phyloP scores from a whole-genome alignment of 2,329 filamentous ascomycete species.

The Blastomyces parvus region DNA sequence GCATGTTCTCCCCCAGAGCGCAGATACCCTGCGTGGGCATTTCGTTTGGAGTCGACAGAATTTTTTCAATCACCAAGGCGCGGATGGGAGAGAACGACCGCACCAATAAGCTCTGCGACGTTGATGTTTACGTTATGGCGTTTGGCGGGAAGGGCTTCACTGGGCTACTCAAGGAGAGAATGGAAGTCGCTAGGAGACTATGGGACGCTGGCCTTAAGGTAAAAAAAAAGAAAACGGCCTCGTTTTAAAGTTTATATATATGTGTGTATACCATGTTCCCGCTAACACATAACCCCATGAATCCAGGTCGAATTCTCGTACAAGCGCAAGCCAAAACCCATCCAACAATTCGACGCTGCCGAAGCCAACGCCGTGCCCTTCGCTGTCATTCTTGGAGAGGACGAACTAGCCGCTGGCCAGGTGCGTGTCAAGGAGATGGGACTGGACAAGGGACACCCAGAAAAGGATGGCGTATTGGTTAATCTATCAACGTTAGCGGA shows the following conservation, averaged over 20 bases:
- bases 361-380: slow-evolving; percentile 72
- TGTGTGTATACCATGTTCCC: not conserved
- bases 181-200: slow-evolving; percentile 64
- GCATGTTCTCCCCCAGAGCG: slow-evolving; percentile 80
- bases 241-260: not conserved
- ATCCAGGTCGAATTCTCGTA: slow-evolving; percentile 68
- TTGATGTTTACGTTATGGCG: slow-evolving; percentile 91
- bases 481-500: slow-evolving; percentile 37
- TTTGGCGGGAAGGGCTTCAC: slow-evolving; percentile 80
- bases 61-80: slow-evolving; percentile 84
- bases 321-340: slow-evolving; percentile 84
- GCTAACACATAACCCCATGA: slow-evolving; percentile 18
- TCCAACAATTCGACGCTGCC: slow-evolving; percentile 82
- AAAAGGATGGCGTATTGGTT: slow-evolving; percentile 79
- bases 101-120: slow-evolving; percentile 57
- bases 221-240: slow-evolving; percentile 11
- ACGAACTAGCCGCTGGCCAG: slow-evolving; percentile 73
- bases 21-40: slow-evolving; percentile 86
- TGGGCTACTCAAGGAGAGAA: slow-evolving; percentile 71
- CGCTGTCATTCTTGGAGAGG: slow-evolving; percentile 81
- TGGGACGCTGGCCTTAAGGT: slow-evolving; percentile 85
- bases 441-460: slow-evolving; percentile 68
- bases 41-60: slow-evolving; percentile 90
- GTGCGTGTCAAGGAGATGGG: slow-evolving; percentile 83
- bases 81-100: slow-evolving; percentile 51